A percentile compares a stretch with the other conserved stretches of the same genome.
Conservation (phyloP, 1,284 basidiomycete genomes). For the Leccinum fallax region DNA sequence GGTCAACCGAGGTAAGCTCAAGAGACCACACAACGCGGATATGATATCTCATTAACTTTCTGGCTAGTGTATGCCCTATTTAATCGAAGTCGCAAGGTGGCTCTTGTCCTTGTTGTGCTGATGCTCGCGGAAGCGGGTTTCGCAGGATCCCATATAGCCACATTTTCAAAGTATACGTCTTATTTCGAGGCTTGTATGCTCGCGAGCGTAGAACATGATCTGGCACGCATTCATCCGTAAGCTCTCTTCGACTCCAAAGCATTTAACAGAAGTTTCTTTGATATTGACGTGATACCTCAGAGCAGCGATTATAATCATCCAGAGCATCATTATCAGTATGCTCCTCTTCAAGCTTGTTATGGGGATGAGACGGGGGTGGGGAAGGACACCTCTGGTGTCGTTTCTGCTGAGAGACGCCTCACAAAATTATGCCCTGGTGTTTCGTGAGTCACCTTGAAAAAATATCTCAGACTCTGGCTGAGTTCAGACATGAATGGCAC, state of each 20-base stretch:
- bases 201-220: not conserved
- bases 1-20: constrained; percentile 22
- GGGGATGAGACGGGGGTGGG: constrained; percentile 6
- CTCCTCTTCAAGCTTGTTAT: constrained; percentile 7
- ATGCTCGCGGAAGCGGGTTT: constrained; percentile 12
- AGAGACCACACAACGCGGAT: not conserved
- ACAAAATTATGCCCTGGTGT: constrained; percentile 9
- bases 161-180: not conserved
- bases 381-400: constrained; percentile 21
- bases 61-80: constrained; percentile 25
- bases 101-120: constrained; percentile 10
- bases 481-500: not conserved
- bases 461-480: not conserved
- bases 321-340: constrained; percentile 16
- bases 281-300: constrained; percentile 4
- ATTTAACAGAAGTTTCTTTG: not conserved
- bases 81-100: constrained; percentile 20
- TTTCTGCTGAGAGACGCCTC: constrained; percentile 23
- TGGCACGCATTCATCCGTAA: not conserved
- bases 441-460: constrained; percentile 17
- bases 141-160: not conserved
- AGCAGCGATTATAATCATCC: constrained; percentile 4
- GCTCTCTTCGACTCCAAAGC: not conserved
- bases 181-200: constrained; percentile 20
- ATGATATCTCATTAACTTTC: not conserved